Base-by-base conservation (phyloP, 1,284 basidiomycete species). In the Flammula alnicola region DNA sequence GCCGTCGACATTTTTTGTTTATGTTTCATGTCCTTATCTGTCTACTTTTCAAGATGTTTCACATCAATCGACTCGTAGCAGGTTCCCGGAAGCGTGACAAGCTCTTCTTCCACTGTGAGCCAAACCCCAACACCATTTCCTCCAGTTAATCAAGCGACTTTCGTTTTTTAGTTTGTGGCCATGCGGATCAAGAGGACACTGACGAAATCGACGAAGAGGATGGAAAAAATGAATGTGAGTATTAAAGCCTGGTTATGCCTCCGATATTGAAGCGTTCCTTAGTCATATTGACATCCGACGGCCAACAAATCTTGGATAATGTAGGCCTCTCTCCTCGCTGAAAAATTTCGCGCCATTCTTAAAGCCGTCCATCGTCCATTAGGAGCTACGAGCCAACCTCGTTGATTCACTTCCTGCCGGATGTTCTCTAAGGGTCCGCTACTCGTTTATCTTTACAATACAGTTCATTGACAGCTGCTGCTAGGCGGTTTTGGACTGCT, bases 401-500 rank as follows among this genome's bases (percentile, higher is more conserved):
- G 58, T 63, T 0, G 44, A 57, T 2, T 51, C 54, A 5, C 52
- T 64, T 7, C 60, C 55, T 1, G 8, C 55, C n/a, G 46, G 41
- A n/a, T 39, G 47, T n/a, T 48, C 49, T 4, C 42, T 59, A n/a
- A 54, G 52, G 20, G 57, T 56, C 16, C 12, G 54, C 35, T 19
- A 4, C 11, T 5, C 3, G 4, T 42, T 17, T 20, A 31, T 50
- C 26, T 1, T 32, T n/a, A 3, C 7, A 19, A 12, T 12, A 12
- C 4, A 12, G 19, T 23, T 43, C 27, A 43, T 29, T 4, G 19
- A 8, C 19, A 14, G 22, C 19, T 32, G 20, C 7, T 17, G 19
- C 1, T 23, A 72, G 68, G 75, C 77, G 4, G 66, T 80, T 25
- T 73, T 79, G 42, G 77, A 79, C 57, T 74, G 75, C 0, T 78